Percentiles rank a stretch among this genome's conserved stretches.
phyloP scores from a whole-genome alignment of 495 filamentous ascomycete species.

The Hypoxylon crocopeplum region DNA sequence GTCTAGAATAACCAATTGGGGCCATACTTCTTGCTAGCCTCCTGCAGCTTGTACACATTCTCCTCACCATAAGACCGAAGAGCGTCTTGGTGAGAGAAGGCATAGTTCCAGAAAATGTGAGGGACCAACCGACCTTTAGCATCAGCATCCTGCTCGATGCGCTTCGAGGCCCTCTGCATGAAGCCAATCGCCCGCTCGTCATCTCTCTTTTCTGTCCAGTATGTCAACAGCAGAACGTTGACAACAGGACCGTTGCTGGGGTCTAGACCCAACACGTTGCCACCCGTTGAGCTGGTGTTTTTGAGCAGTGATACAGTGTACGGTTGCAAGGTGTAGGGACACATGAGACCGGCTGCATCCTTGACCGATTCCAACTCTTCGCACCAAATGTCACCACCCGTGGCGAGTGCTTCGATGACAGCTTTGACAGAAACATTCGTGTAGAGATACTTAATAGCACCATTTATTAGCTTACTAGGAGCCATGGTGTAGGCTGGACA shows the following conservation, averaged over 20 bases:
- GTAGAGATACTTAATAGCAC: background rate
- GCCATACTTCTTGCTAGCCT: slow-evolving; percentile 55
- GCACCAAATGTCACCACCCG: slow-evolving; percentile 10
- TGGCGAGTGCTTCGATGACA: slow-evolving; percentile 4
- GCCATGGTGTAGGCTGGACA: too few relatives aligned
- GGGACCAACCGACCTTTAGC: slow-evolving; percentile 25
- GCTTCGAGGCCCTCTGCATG: slow-evolving; percentile 1
- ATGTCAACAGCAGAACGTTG: slow-evolving; percentile 13
- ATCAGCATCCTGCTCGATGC: slow-evolving; percentile 7
- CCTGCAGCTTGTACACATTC: slow-evolving; percentile 47
- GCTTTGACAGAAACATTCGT: slow-evolving; percentile 1
- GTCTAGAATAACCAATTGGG: slow-evolving; percentile 54
- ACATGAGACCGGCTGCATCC: slow-evolving; percentile 4
- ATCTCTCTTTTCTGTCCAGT: slow-evolving; percentile 20
- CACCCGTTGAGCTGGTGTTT: too few relatives aligned
- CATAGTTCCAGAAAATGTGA: slow-evolving; percentile 50
- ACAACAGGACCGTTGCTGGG: slow-evolving; percentile 13
- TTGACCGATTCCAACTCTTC: slow-evolving; percentile 8
- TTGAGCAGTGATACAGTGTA: slow-evolving; percentile 28
- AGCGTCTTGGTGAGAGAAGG: slow-evolving; percentile 48
- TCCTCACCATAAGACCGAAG: slow-evolving; percentile 54
- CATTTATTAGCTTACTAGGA: too few relatives aligned
- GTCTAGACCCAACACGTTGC: slow-evolving; percentile 24
- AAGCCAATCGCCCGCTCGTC: slow-evolving; percentile 9
- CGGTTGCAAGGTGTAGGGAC: slow-evolving; percentile 14